Base-by-base conservation (phyloP, 768 basidiomycete genomes). In the Suillus sp. region DNA sequence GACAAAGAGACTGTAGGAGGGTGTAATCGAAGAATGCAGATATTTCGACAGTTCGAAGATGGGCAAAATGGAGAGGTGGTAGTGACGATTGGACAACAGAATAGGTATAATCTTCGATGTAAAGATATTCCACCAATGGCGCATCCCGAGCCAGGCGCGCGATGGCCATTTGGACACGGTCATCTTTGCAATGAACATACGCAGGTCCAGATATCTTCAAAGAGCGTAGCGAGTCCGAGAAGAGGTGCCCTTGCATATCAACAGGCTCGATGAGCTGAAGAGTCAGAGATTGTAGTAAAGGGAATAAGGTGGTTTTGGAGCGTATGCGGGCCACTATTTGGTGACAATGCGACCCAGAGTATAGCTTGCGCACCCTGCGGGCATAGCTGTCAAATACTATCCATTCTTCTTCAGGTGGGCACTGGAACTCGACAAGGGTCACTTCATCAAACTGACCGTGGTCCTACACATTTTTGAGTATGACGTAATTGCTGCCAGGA, bases 151-250 rank as follows among this genome's bases (percentile, higher is more conserved):
- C 65, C 27, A 27, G 60, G n/a, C 69, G 68, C n/a, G 60, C 59
- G 50, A 69, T 30, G n/a, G 65, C 65, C 7, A 66, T 62, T 45
- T 69, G 68, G 20, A 66, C 65, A 13, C 67, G 64, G 13, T 60
- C 62, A 48, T 69, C 67, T 13, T 63, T 45, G 7, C 45, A 38
- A 16, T 59, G 67, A 2, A 62, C 48, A 45, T 68, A 65, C 53
- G 59, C 67, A 1, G 63, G 67, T n/a, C 51, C 51, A 16, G 53
- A 64, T 22, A 69, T 18, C 18, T 62, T 63, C 10, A 68, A 34
- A n/a, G 47, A 60, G 4, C 64, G 68, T 37, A 68, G 27, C 16
- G 67, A 68, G 14, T 62, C 51, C 2, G 68, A 62, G 48, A 68
- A 69, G 13, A 69, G 32, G 20, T 56, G 62, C 18, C 59, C 27